Base-by-base conservation (phyloP, 2,329 filamentous ascomycete species). In the Nigrospora osmanthi region DNA sequence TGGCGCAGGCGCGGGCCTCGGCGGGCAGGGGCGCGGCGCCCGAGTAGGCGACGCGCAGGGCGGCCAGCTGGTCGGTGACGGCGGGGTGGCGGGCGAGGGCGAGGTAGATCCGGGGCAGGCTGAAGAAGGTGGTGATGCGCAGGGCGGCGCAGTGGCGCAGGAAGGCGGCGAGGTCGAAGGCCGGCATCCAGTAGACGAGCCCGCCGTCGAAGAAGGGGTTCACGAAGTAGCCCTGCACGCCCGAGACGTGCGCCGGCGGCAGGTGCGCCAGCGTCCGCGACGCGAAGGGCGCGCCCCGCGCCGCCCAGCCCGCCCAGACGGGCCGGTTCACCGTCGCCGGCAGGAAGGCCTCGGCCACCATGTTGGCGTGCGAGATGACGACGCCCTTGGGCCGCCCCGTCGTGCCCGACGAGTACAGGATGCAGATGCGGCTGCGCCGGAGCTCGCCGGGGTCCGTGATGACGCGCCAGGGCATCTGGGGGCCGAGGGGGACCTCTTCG, bases 351-450 rank as follows among this genome's bases (percentile, higher is more conserved):
- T 40, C 38, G 15, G 49, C 46, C 35, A 46, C 43, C 12, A 50
- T 38, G 37, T 48, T 50, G 13, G 40, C 36, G 42, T 48, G 48
- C 14, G 46, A 46, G 2, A 50, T 35, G 30, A 41, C 41, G 15
- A 50, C 43, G 11, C 46, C 48, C 35, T 48, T 48, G 9, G 46
- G 43, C n/a, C 38, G 43, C 11, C 48, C 48, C 12, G 46, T 48
- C 11, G 48, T 50, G 12, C 46, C 48, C 15, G 35, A 40, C 23
- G 41, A 42, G 36, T 42, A 50, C 17, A 47, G 19, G 16, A 47
- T 28, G 17, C 40, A 42, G 30, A 40, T 28, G 11, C 35, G 15
- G 40, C 35, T 42, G 16, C 23, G 12, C n/a, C n/a, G 5, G 14
- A 46, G 44, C 15, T 13, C 14, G 9, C 4, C 28, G 12, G 23